Conservation (phyloP, 306 rosid genomes). For the Arachis stenosperma region DNA sequence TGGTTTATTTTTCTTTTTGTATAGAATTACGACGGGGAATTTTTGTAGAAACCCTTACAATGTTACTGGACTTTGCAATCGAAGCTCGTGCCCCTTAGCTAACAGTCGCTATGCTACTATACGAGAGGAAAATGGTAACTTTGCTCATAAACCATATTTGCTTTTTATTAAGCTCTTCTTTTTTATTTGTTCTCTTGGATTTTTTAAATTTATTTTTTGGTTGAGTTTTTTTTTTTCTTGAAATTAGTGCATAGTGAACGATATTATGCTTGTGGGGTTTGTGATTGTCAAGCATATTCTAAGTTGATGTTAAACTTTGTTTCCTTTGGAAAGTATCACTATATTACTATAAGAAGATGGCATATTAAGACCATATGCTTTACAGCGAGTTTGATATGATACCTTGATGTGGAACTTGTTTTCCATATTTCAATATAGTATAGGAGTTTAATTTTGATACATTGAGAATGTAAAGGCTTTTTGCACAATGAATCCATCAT, state of each 20-base stretch:
- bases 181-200: background rate
- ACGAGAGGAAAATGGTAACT: slow-evolving; percentile 79
- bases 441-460: background rate
- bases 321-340: background rate
- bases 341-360: background rate
- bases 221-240: background rate
- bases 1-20: background rate
- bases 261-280: slow-evolving; percentile 23
- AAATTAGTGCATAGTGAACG: background rate
- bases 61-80: slow-evolving; percentile 86
- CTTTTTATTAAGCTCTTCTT: background rate
- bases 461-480: too few relatives aligned
- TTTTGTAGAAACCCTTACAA: slow-evolving; percentile 91
- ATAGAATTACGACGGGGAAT: slow-evolving; percentile 70
- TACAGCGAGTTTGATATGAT: slow-evolving; percentile 7
- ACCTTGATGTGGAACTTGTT: background rate
- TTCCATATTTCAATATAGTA: background rate
- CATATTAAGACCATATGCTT: background rate
- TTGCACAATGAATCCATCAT: too few relatives aligned
- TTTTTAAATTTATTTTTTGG: background rate
- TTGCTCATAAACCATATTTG: background rate
- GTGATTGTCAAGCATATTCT: background rate
- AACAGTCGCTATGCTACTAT: slow-evolving; percentile 96
- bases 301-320: slow-evolving; percentile 1
- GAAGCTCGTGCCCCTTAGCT: slow-evolving; percentile 92